Base-by-base conservation (phyloP, 208 protist species). In the Naegleria fowleri region DNA sequence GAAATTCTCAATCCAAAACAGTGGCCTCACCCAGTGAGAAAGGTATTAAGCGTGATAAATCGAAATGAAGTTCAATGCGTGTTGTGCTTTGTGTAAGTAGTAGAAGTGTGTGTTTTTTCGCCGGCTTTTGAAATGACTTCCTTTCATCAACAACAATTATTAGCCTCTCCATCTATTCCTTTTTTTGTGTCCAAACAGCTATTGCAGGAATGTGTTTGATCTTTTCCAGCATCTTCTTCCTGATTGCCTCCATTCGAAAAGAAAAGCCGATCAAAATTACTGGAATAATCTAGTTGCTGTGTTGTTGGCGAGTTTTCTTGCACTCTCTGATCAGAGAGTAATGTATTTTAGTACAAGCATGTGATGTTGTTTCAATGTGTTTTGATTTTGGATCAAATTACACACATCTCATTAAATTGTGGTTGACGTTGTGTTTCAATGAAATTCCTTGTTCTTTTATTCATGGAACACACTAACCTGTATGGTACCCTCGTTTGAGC, bases 151-250 rank as follows among this genome's bases (percentile, higher is more conserved):
- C 15, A 19, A 58, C 51, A 58, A 19, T 58, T 58, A 58, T 15
- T 67, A 29, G 22, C 11, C 2, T 15, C 22, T 67, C 19, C 6
- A 33, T 79, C 6, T 79, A 79, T 9, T 36, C 67, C 13, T 79
- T 79, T n/a, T 79, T 79, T 79, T 79, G 67, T 9, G 67, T 79
- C n/a, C 67, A 79, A 79, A 79, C 67, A 29, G 67, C 67, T 9
- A 33, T 79, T 36, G 67, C 67, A 36, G 67, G 67, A 79, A 36
- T 29, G 6, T 9, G 25, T 33, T 79, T 79, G 9, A 5, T 79
- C 0, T 79, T 79, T 79, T 19, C 67, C 19, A 79, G 67, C 36
- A 36, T 79, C 0, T 79, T 79, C 67, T 79, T 36, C 67, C 67
- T 79, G 19, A 9, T 79, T 25, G 67, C 67, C 0, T 25, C 67